Evolutionary conservation across 176 grass and related monocot species (phyloP), one percentile per base, ranked within the genome.

Genomic region (Oryza nivara): DNA sequence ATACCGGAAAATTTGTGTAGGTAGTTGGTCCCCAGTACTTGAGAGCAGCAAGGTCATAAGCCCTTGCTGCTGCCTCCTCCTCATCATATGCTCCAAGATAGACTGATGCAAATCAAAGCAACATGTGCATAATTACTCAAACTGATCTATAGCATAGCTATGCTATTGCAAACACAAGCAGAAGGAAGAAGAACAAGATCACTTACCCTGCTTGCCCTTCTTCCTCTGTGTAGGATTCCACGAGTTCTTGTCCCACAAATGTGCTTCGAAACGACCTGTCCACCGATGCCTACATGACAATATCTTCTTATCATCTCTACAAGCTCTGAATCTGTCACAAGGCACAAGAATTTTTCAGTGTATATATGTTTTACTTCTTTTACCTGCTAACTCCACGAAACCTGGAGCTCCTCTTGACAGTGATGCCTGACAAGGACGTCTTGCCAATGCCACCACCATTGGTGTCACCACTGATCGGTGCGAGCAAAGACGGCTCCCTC

Each of bases 371-470:
- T 5, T 36, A 34, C 34, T 34, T 40, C 0, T 30, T 7, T 73
- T 36, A 93, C 92, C 92, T 89, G 86, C 87, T 94, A 0, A 94
- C 92, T 9, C 92, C 92, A 9, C 92, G 89, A 44, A 94, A 94
- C 74, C 87, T 23, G 36, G 92, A 94, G 76, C 92, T 94, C 65
- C 92, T 85, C 87, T 92, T 94, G 9, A 94, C 75, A 1, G 89
- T 73, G 73, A 83, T 71, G 44, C 77, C 78, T 2, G 77, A 4
- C 11, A 63, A 66, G 26, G 81, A 30, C 7, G 60, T 30, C 68
- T 90, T 86, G 69, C 75, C 88, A 47, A 87, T 44, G 40, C 80
- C 63, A 49, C 80, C 51, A 19, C 40, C 67, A 28, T 47, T 72
- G 38, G 67, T 30, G 2, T 23, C 25, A 19, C 72, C 79, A 11